Conservation (phyloP, 768 basidiomycete genomes). For the Suillus americanus region DNA sequence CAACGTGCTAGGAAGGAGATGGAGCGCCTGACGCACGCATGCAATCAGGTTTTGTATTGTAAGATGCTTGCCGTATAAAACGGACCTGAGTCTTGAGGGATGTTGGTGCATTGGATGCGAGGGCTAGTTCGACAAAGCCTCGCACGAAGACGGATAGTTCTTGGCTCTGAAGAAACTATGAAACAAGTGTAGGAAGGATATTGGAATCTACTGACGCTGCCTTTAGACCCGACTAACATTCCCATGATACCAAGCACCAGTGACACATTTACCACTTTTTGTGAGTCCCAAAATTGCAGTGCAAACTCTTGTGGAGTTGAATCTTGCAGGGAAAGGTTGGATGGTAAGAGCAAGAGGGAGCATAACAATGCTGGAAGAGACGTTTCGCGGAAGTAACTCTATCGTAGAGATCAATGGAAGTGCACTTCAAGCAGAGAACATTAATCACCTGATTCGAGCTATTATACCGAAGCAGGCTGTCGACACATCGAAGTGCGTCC, state of each 20-base stretch:
- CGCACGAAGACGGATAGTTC: conserved; percentile 63
- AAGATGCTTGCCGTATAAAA: not conserved
- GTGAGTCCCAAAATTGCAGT: conserved; percentile 93
- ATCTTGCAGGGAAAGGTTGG: conserved; percentile 54
- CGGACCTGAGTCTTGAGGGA: conserved; percentile 81
- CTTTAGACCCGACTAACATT: conserved; percentile 78
- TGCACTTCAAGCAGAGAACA: conserved; percentile 5
- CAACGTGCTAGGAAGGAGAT: conserved; percentile 52
- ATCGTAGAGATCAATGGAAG: conserved; percentile 17
- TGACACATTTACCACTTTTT: conserved; percentile 79
- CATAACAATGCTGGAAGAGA: conserved; percentile 66
- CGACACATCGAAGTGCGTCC: conserved; percentile 83
- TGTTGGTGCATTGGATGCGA: conserved; percentile 94
- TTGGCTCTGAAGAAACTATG: conserved; percentile 41
- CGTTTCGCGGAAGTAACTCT: conserved; percentile 98
- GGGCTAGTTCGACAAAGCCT: conserved; percentile 81
- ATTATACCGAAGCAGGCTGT: conserved; percentile 88
- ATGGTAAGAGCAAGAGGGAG: conserved; percentile 70
- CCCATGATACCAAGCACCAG: conserved; percentile 84
- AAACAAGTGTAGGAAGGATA: conserved; percentile 7
- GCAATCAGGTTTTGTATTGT: conserved; percentile 17
- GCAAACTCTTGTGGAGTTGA: conserved; percentile 86
- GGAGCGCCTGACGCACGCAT: conserved; percentile 49
- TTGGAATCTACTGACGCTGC: conserved; percentile 47
- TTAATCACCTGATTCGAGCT: conserved; percentile 83